A percentile compares a stretch with the other conserved stretches of the same genome.
Conservation (phyloP, 2,329 filamentous ascomycete genomes). For the Leptographium wingfieldii region DNA sequence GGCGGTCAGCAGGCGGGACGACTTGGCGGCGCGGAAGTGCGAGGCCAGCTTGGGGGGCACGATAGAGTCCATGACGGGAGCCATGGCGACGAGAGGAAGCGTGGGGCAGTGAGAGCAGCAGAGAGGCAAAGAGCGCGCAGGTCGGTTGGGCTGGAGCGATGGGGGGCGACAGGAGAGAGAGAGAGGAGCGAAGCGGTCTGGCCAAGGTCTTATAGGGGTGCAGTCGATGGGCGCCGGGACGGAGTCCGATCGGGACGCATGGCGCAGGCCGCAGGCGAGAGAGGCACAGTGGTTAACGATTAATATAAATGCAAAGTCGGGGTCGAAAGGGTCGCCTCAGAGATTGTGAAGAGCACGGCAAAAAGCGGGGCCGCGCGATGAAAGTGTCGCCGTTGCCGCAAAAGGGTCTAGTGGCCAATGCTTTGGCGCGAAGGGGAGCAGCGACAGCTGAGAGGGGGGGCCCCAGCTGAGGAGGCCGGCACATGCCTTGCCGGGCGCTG, state of each 20-base stretch:
- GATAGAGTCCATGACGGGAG: neutral
- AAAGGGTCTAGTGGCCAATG: neutral
- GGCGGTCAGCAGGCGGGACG: neutral
- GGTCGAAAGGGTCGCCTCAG: neutral
- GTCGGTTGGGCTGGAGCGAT: too few species aligned
- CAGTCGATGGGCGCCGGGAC: neutral
- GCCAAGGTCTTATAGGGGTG: neutral
- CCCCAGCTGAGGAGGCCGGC: neutral
- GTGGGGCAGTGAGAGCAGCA: neutral
- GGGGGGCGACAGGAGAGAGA: neutral
- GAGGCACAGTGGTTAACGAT: neutral
- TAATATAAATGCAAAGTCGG: neutral
- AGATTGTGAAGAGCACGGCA: constrained; percentile 1
- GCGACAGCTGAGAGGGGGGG: neutral
- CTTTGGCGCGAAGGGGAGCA: neutral
- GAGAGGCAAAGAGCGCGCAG: neutral
- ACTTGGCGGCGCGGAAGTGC: constrained; percentile 3
- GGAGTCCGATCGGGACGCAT: neutral
- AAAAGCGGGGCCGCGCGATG: neutral
- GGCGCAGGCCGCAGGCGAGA: neutral
- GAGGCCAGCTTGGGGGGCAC: neutral
- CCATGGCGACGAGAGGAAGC: neutral
- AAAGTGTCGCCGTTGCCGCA: neutral
- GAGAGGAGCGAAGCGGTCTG: neutral
- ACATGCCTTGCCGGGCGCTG: too few species aligned